phyloP scores from a whole-genome alignment of 441 rosid genomes.

The Monsonia emarginata region DNA sequence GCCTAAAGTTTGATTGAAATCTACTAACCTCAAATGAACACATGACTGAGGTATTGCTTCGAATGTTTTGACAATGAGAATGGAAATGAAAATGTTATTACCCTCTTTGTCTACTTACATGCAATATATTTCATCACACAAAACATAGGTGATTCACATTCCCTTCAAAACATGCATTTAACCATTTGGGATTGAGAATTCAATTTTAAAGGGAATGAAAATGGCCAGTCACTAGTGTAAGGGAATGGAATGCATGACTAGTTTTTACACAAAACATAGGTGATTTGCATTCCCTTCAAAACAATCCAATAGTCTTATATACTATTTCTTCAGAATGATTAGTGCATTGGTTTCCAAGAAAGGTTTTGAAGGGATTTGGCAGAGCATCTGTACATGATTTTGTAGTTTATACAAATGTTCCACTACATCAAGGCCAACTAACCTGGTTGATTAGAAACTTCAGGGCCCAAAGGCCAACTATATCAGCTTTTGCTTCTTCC shows the following conservation, averaged over 20 bases:
- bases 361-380: background rate
- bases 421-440: slow-evolving; percentile 10
- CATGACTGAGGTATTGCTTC: background rate
- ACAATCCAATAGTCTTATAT: no score
- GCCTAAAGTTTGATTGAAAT: slow-evolving; percentile 3
- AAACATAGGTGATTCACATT: background rate
- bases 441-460: slow-evolving; percentile 70
- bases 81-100: background rate
- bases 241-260: no score
- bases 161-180: background rate
- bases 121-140: background rate
- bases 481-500: slow-evolving; percentile 97
- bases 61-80: background rate
- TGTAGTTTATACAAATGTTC: background rate
- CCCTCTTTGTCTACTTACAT: background rate
- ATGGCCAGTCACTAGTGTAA: no score
- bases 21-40: no score
- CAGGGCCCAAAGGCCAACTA: slow-evolving; percentile 96
- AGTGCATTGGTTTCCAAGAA: background rate
- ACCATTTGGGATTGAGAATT: no score
- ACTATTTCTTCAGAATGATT: background rate
- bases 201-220: no score
- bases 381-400: background rate
- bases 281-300: no score
- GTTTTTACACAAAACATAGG: no score